Percentiles rank a stretch among this genome's conserved stretches.
These are phyloP conservation scores for Kluyveromyces dobzhanskii DNA, from an alignment of 805 yeast genomes.

Conservation along the genomic window DNA sequence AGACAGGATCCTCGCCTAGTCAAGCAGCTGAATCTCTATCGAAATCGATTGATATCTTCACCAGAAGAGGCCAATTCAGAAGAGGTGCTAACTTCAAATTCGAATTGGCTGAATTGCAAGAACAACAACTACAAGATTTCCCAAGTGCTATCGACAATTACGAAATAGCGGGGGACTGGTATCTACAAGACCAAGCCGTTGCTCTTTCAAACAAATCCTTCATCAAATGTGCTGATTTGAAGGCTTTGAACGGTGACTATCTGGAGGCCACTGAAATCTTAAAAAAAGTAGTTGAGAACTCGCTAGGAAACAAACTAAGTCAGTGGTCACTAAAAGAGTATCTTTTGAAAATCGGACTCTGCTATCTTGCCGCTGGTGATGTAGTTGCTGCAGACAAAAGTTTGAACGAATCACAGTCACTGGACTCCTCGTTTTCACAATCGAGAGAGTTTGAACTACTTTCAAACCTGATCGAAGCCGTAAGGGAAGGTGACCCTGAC, in stretches of 20 bases:
- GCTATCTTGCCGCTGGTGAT: constrained; percentile 79
- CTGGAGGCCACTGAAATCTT: constrained; percentile 67
- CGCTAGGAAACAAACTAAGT: constrained; percentile 63
- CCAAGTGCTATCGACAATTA: constrained; percentile 66
- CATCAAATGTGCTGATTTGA: constrained; percentile 81
- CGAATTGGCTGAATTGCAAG: constrained; percentile 84
- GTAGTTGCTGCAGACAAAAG: constrained; percentile 77
- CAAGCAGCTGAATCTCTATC: constrained; percentile 66
- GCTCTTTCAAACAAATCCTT: constrained; percentile 84
- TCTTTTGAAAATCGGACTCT: constrained; percentile 72
- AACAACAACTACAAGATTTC: constrained; percentile 59
- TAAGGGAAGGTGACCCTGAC: constrained; percentile 73
- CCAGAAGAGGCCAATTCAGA: constrained; percentile 88
- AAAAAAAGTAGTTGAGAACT: constrained; percentile 69
- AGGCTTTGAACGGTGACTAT: constrained; percentile 69
- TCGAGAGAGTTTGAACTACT: constrained; percentile 71
- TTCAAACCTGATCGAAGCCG: constrained; percentile 60
- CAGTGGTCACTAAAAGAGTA: constrained; percentile 93
- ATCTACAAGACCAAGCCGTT: constrained; percentile 84
- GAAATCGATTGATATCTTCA: constrained; percentile 75
- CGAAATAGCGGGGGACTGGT: constrained; percentile 96
- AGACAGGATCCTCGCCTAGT: constrained; percentile 60
- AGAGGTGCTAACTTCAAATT: constrained; percentile 91
- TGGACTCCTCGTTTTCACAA: constrained; percentile 66
- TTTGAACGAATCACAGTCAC: constrained; percentile 49